Evolutionary conservation across 306 rosid species (phyloP).

Genomic region (Malus asiatica): DNA sequence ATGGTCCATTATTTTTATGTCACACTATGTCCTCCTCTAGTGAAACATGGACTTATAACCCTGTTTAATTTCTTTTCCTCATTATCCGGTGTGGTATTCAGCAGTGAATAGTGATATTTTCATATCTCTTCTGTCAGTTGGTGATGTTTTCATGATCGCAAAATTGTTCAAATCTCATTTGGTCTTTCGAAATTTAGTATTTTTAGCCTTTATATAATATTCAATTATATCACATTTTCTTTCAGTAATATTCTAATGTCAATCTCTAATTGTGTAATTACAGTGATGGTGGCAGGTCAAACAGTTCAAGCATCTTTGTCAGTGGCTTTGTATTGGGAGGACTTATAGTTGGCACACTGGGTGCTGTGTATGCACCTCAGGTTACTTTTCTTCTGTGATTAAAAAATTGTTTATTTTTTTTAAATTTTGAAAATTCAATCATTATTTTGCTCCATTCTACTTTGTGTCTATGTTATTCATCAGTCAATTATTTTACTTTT

Average conservation of each 20-base stretch:
- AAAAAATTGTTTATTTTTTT: neutral
- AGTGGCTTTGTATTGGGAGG: conserved; percentile 97
- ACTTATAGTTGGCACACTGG: conserved; percentile 80
- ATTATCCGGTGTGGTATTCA: neutral
- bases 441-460: conserved; percentile 2
- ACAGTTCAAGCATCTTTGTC: conserved; percentile 69
- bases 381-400: conserved; percentile 21
- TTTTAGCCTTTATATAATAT: neutral
- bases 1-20: neutral
- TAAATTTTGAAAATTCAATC: neutral
- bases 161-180: neutral
- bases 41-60: neutral
- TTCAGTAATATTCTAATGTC: conserved; percentile 16
- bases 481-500: neutral
- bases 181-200: neutral
- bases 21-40: neutral
- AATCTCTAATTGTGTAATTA: conserved; percentile 19
- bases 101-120: neutral
- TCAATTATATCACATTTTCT: neutral
- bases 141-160: neutral
- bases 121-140: neutral
- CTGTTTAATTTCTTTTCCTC: neutral
- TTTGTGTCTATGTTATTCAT: neutral
- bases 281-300: conserved; percentile 67
- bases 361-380: conserved; percentile 97